A percentile compares a stretch with the other conserved stretches of the same genome.
These are phyloP conservation scores for Rhododendron mucronatum DNA, from an alignment of 148 eudicot species.

Conservation along the genomic window DNA sequence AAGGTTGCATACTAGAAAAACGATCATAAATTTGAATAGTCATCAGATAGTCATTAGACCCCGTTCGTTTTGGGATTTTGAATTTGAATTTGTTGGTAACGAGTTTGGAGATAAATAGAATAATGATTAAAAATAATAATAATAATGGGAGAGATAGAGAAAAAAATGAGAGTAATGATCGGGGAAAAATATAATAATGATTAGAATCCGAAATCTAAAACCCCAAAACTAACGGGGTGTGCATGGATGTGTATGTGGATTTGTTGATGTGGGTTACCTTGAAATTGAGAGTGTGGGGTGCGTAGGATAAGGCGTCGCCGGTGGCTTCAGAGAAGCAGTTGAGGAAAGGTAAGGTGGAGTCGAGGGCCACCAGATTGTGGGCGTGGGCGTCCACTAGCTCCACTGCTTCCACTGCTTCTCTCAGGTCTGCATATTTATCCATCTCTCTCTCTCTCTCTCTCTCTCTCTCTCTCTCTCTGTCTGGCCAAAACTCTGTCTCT, in stretches of 20 bases:
- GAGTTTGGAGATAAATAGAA: too few species aligned
- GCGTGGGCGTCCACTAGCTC: slow-evolving; percentile 76
- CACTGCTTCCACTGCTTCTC: slow-evolving; percentile 49
- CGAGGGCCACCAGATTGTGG: slow-evolving; percentile 66
- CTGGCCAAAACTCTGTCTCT: too few species aligned
- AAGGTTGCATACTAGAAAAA: not conserved
- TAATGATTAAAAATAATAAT: too few species aligned
- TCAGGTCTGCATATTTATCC: slow-evolving; percentile 52
- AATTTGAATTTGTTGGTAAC: too few species aligned
- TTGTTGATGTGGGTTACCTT: slow-evolving; percentile 41
- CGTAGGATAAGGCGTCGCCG: slow-evolving; percentile 51
- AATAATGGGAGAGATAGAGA: too few species aligned
- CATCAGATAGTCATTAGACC: not conserved
- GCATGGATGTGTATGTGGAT: too few species aligned
- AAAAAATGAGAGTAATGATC: too few species aligned
- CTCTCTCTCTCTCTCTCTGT: too few species aligned
- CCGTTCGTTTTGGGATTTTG: too few species aligned
- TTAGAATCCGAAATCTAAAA: too few species aligned
- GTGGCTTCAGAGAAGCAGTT: slow-evolving; percentile 72
- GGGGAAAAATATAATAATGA: too few species aligned
- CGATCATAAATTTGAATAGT: not conserved
- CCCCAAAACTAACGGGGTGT: too few species aligned
- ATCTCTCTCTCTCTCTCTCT: slow-evolving; percentile 20
- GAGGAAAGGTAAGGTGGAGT: slow-evolving; percentile 69
- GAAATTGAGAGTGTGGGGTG: slow-evolving; percentile 66